Conservation (phyloP, 1,139 yeast species). For the Protomyces pachydermus region DNA sequence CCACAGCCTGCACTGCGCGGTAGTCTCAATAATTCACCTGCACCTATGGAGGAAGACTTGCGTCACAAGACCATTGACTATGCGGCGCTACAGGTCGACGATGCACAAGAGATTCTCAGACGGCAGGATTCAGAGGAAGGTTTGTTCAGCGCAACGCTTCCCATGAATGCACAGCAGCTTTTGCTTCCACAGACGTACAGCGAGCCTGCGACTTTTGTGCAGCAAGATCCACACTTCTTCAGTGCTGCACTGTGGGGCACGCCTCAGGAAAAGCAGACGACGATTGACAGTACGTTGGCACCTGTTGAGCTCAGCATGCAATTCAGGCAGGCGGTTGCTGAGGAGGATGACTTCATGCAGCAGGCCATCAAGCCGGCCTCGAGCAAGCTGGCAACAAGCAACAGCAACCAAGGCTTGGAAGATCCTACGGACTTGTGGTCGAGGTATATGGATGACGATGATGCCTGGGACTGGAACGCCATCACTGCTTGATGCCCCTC, state of each 20-base stretch:
- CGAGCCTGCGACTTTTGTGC: not conserved
- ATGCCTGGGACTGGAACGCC: not conserved
- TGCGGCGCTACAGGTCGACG: constrained; percentile 4
- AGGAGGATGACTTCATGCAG: not conserved
- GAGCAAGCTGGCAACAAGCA: not conserved
- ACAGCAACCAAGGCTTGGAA: too few species aligned
- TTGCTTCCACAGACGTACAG: constrained; percentile 1
- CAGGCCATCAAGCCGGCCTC: not conserved
- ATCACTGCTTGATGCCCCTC: not conserved
- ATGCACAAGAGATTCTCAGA: not conserved
- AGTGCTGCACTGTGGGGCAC: not conserved
- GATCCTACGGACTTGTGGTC: not conserved
- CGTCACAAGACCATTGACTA: constrained; percentile 7
- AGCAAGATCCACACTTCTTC: not conserved
- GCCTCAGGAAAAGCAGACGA: not conserved
- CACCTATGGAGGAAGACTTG: not conserved
- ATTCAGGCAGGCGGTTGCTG: not conserved
- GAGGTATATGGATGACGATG: not conserved
- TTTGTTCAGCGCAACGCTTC: constrained; percentile 9
- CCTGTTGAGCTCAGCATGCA: not conserved
- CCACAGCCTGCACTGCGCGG: constrained; percentile 13
- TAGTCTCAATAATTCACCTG: not conserved
- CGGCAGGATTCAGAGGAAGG: not conserved
- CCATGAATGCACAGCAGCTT: constrained; percentile 14
- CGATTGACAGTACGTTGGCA: not conserved